phyloP scores from a whole-genome alignment of 441 rosid genomes.

The Jatropha podagrica region DNA sequence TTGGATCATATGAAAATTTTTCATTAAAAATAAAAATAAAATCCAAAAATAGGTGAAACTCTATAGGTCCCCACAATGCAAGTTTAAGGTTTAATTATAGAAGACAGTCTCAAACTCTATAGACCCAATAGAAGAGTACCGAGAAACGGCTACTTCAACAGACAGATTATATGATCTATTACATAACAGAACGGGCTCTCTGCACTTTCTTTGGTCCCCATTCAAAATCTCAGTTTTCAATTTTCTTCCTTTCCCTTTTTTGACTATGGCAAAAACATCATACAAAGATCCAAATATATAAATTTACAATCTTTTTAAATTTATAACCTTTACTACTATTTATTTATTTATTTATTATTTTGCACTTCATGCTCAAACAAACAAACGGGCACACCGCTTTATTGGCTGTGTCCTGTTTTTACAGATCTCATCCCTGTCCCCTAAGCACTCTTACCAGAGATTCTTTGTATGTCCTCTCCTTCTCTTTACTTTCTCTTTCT shows the following conservation, averaged over 20 bases:
- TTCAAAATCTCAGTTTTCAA: slow-evolving; percentile 24
- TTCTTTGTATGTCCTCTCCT: slow-evolving; percentile 6
- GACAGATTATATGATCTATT: background rate
- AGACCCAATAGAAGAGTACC: slow-evolving; percentile 14
- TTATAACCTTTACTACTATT: slow-evolving; percentile 3
- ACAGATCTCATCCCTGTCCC: slow-evolving; percentile 23
- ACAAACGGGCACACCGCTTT: slow-evolving; percentile 52
- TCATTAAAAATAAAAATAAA: background rate
- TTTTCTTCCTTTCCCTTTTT: background rate
- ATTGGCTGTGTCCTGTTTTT: slow-evolving; percentile 34
- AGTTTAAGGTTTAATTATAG: background rate
- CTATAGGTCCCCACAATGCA: slow-evolving; percentile 12
- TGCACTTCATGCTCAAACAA: slow-evolving; percentile 47
- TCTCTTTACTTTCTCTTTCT: slow-evolving; percentile 16
- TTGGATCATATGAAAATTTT: background rate
- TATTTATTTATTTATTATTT: background rate
- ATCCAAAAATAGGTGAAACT: background rate
- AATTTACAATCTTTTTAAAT: background rate
- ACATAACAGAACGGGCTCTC: slow-evolving; percentile 19
- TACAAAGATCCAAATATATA: background rate
- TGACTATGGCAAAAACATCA: background rate
- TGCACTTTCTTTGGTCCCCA: slow-evolving; percentile 16
- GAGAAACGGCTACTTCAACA: slow-evolving; percentile 29
- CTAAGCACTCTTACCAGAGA: background rate
- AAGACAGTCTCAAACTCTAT: background rate